phyloP scores from a whole-genome alignment of 2,329 filamentous ascomycete species.

The Penicillium fuscoglaucum region DNA sequence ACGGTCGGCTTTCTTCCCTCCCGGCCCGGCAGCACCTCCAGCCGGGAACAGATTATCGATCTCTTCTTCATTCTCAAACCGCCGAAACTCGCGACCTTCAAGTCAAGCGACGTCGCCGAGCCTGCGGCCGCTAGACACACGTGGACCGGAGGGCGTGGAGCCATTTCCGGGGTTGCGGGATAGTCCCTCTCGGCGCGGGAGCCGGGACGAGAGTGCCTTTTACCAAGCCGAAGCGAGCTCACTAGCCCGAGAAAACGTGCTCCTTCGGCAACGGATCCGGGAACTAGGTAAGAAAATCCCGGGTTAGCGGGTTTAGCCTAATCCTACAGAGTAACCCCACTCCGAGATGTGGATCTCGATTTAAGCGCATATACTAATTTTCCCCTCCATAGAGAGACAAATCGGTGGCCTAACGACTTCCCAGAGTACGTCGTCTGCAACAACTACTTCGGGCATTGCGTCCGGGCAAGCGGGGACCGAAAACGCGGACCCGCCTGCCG shows the following conservation, averaged over 20 bases:
- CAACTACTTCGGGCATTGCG: constrained; percentile 8
- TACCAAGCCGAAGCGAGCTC: constrained; percentile 51
- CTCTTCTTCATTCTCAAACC: constrained; percentile 37
- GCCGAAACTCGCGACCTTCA: constrained; percentile 37
- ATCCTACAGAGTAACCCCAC: constrained; percentile 3
- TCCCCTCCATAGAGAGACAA: constrained; percentile 21
- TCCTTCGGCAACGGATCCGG: constrained; percentile 49
- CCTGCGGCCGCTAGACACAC: constrained; percentile 35
- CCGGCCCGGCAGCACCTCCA: constrained; percentile 21
- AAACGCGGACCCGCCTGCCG: constrained; percentile 19
- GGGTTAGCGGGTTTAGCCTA: neutral
- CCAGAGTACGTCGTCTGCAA: constrained; percentile 4
- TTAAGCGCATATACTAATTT: constrained; percentile 3
- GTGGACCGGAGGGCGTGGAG: constrained; percentile 29
- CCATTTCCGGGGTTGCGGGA: constrained; percentile 30
- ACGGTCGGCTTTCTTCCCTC: constrained; percentile 41
- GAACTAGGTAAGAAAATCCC: constrained; percentile 43
- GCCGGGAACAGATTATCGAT: constrained; percentile 37
- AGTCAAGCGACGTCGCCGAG: constrained; percentile 42
- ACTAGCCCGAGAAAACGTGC: constrained; percentile 50
- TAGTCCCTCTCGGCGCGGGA: constrained; percentile 37
- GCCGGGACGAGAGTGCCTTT: constrained; percentile 49
- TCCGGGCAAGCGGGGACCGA: constrained; percentile 24
- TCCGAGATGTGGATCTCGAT: neutral
- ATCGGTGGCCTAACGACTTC: constrained; percentile 20